These are phyloP conservation scores for Aspergillus sp. DNA, from an alignment of 2,329 filamentous ascomycete species.

Conservation along the genomic window DNA sequence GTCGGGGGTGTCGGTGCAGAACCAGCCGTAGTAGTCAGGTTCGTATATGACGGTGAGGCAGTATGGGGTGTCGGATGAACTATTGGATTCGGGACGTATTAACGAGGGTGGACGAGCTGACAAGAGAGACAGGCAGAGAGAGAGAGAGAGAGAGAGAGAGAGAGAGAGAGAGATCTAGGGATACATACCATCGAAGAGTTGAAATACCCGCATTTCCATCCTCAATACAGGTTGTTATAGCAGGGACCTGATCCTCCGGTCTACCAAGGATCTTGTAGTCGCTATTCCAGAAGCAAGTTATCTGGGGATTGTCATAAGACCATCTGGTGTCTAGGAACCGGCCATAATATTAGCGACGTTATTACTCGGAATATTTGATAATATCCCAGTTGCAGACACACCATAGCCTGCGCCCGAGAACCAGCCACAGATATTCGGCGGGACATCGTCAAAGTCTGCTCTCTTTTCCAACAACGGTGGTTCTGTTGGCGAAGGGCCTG, in stretches of 20 bases:
- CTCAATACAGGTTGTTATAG: background rate
- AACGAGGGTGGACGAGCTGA: background rate
- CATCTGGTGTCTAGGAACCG: background rate
- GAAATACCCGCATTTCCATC: background rate
- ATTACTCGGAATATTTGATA: background rate
- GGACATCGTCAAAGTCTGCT: background rate
- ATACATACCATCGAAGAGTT: background rate
- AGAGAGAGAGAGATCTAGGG: background rate
- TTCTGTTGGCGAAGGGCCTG: background rate
- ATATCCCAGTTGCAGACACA: background rate
- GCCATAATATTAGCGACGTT: background rate
- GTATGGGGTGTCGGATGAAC: background rate
- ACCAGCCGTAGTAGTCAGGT: background rate
- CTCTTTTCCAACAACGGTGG: background rate
- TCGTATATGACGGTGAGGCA: background rate
- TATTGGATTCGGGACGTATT: background rate
- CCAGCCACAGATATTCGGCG: background rate
- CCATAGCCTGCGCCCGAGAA: background rate
- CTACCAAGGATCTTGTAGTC: background rate
- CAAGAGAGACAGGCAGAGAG: background rate
- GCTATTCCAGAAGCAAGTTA: background rate
- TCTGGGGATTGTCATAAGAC: background rate
- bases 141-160: background rate
- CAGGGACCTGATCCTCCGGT: background rate
- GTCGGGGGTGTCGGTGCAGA: background rate